A percentile compares a stretch with the other conserved stretches of the same genome.
Evolutionary conservation across 2,329 filamentous ascomycete genomes (phyloP).

Genomic region (Ophiosphaerella herpotricha): DNA sequence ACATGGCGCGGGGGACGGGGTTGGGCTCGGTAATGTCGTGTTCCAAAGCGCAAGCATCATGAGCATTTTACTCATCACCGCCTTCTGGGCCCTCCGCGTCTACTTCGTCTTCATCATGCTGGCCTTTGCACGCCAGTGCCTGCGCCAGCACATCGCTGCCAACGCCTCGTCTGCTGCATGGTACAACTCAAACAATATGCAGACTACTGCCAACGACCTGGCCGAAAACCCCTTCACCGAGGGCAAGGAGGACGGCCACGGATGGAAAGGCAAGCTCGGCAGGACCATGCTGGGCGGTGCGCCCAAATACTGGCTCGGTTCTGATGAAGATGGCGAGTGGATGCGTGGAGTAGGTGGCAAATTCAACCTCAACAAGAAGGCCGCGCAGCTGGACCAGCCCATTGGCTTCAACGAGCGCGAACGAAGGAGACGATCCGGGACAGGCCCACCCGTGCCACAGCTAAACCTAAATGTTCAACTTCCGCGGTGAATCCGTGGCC

Average conservation of each 20-base stretch:
- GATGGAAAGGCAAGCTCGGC: constrained; percentile 80
- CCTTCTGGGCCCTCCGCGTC: constrained; percentile 74
- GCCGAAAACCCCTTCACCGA: constrained; percentile 72
- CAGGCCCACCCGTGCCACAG: constrained; percentile 56
- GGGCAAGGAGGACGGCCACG: constrained; percentile 73
- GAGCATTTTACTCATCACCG: constrained; percentile 75
- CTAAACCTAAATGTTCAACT: constrained; percentile 28
- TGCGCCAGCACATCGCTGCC: constrained; percentile 68
- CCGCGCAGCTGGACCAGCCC: constrained; percentile 45
- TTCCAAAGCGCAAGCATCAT: constrained; percentile 70
- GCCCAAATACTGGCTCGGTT: constrained; percentile 80
- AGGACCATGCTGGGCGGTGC: constrained; percentile 76
- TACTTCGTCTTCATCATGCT: constrained; percentile 87
- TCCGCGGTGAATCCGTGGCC: constrained; percentile 17
- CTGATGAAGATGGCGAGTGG: constrained; percentile 69
- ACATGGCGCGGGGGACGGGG: constrained; percentile 42
- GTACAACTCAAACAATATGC: constrained; percentile 41
- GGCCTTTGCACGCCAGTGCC: constrained; percentile 76
- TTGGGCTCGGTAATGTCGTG: constrained; percentile 65
- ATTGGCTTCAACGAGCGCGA: constrained; percentile 61
- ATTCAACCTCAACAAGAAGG: constrained; percentile 54
- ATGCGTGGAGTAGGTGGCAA: constrained; percentile 65
- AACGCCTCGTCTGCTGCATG: constrained; percentile 52
- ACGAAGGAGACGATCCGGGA: constrained; percentile 64
- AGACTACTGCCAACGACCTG: constrained; percentile 51